Percentiles rank a stretch among this genome's conserved stretches.
Conservation (phyloP, 768 basidiomycete genomes). For the Mycena indigotica region DNA sequence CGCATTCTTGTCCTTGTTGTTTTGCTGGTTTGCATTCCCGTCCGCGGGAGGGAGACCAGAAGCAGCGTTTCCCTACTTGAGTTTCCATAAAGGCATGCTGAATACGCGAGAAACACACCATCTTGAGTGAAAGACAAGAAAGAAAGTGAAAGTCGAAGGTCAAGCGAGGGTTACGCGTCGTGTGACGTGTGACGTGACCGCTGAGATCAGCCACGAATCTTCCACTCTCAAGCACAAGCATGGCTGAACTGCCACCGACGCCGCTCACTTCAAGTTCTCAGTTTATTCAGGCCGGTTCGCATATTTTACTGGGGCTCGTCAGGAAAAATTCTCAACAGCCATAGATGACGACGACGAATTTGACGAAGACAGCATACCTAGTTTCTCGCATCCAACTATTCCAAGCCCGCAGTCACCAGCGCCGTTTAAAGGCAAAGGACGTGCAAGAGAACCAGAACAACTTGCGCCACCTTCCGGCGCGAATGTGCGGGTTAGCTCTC, state of each 20-base stretch:
- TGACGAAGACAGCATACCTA: slow-evolving; percentile 80
- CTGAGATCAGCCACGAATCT: slow-evolving; percentile 8
- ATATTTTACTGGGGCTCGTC: background rate
- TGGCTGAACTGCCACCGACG: slow-evolving; percentile 42
- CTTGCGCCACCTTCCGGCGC: slow-evolving; percentile 47
- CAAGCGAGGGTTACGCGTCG: slow-evolving; percentile 28
- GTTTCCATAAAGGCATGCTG: background rate
- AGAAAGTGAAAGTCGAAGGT: too few relatives aligned
- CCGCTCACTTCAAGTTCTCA: slow-evolving; percentile 66
- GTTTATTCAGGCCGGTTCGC: slow-evolving; percentile 76
- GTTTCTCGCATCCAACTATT: slow-evolving; percentile 68
- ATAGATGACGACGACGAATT: slow-evolving; percentile 68
- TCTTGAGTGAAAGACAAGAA: slow-evolving; percentile 17
- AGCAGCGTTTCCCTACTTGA: slow-evolving; percentile 68
- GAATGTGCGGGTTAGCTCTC: slow-evolving; percentile 35
- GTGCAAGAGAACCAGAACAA: slow-evolving; percentile 59
- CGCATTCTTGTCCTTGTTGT: slow-evolving; percentile 34
- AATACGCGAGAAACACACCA: slow-evolving; percentile 27
- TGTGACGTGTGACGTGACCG: slow-evolving; percentile 26
- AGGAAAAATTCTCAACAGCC: slow-evolving; percentile 1
- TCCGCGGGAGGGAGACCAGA: slow-evolving; percentile 58
- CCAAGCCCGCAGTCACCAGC: slow-evolving; percentile 39
- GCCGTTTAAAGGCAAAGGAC: slow-evolving; percentile 70
- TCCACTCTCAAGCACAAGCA: slow-evolving; percentile 23
- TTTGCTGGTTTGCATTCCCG: slow-evolving; percentile 52